phyloP scores from a whole-genome alignment of 108 stramenopile genomes.

The Bacterosira constricta region DNA sequence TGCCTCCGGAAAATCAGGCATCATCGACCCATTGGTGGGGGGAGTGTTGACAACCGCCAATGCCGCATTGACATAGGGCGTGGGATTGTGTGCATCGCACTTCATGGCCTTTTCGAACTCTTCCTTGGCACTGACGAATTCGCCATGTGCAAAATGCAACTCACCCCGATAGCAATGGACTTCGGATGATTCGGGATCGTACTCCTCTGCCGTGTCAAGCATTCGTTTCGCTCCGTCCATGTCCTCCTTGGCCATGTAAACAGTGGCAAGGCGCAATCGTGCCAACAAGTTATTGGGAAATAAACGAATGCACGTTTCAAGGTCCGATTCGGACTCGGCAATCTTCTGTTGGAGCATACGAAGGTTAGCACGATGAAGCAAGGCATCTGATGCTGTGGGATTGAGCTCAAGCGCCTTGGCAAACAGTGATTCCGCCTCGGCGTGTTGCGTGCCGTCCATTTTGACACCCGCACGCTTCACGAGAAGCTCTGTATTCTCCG shows the following conservation, averaged over 20 bases:
- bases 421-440: conserved; percentile 74
- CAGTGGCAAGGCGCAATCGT: conserved; percentile 81
- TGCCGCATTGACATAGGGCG: conserved; percentile 91
- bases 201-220: conserved; percentile 68
- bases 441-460: conserved; percentile 82
- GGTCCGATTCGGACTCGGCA: conserved; percentile 69
- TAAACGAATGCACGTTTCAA: conserved; percentile 71
- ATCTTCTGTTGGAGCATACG: conserved; percentile 76
- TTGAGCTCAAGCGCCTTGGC: conserved; percentile 74
- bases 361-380: conserved; percentile 88
- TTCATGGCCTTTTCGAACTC: conserved; percentile 86
- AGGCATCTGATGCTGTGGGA: conserved; percentile 77
- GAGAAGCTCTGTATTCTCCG: conserved; percentile 78
- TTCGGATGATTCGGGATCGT: conserved; percentile 80
- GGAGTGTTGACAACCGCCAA: conserved; percentile 84
- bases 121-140: conserved; percentile 66
- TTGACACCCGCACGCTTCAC: conserved; percentile 90
- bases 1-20: conserved; percentile 70
- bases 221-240: conserved; percentile 68
- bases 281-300: conserved; percentile 87
- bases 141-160: conserved; percentile 76
- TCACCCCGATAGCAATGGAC: conserved; percentile 91
- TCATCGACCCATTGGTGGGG: conserved; percentile 61
- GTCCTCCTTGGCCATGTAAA: conserved; percentile 79
- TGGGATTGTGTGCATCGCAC: conserved; percentile 81